Base-by-base conservation (phyloP, 768 basidiomycete genomes). In the Myochromella boudieri region DNA sequence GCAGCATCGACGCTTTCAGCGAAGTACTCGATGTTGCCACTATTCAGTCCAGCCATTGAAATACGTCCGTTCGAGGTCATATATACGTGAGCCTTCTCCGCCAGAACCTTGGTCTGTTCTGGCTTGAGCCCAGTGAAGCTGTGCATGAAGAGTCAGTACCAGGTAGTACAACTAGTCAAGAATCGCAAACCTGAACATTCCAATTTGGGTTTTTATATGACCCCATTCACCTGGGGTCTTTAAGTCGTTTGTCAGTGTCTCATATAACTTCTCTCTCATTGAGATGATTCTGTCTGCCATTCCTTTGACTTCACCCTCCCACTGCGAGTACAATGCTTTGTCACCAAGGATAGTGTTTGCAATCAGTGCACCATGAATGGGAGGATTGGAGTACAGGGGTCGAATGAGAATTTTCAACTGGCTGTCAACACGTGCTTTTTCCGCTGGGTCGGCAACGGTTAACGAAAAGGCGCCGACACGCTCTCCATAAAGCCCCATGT, bases 401-500 rank as follows among this genome's bases (percentile, higher is more conserved):
- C 97, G 85, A 55, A 97, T 85, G 51, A 98, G 71, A 52, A 98
- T 97, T 76, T 95, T 94, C 62, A 98, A 70, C 68, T 97, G 97
- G 65, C 86, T 91, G 68, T 95, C 89, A 32, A 97, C 84, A 38
- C 92, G 85, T 25, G 82, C 85, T 68, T 83, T 89, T 69, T 91
- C 91, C 53, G 80, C 87, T 37, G 84, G 71, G 56, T 79, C 78
- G 44, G 71, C 61, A 15, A 82, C 83, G 42, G 80, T 81, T 60
- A 99, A 65, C 14, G 95, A 95, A 75, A 99, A 94, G 4, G 91
- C 87, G n/a, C 97, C 97, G 48, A 93, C 91, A 58, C 97, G 94
- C 72, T 98, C 97, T 49, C 94, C 95, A 64, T 99, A 99, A 32
- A 99, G 80, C 43, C 97, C 97, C 85, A 97, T 95, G 76, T 98